A percentile compares a stretch with the other conserved stretches of the same genome.
Evolutionary conservation across 805 yeast species (phyloP).

Genomic region (Torulaspora delbrueckii): DNA sequence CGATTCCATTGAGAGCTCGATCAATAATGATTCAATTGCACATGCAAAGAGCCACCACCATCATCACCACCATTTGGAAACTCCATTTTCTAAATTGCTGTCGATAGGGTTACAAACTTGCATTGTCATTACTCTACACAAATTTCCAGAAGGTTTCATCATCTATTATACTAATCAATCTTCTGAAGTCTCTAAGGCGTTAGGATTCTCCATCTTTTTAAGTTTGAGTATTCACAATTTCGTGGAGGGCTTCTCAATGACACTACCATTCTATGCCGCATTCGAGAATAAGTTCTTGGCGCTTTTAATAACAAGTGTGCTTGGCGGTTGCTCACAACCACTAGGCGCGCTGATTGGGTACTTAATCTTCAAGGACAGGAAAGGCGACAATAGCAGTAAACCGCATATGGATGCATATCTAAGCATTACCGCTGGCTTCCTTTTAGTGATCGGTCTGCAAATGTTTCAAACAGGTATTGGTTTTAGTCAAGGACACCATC

Average conservation of each 20-base stretch:
- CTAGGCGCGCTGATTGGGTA: conserved; percentile 77
- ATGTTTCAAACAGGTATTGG: conserved; percentile 81
- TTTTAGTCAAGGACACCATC: conserved; percentile 65
- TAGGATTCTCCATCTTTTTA: conserved; percentile 77
- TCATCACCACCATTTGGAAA: conserved; percentile 76
- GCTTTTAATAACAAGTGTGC: conserved; percentile 52
- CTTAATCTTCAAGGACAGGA: conserved; percentile 41
- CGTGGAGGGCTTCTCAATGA: conserved; percentile 92
- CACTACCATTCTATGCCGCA: conserved; percentile 81
- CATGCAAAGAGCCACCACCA: conserved; percentile 28
- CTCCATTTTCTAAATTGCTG: conserved; percentile 72
- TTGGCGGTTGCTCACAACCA: conserved; percentile 87
- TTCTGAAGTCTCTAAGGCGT: conserved; percentile 31
- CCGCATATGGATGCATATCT: conserved; percentile 42
- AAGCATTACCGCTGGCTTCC: conserved; percentile 76
- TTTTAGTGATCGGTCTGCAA: conserved; percentile 73
- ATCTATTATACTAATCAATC: conserved; percentile 60
- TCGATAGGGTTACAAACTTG: conserved; percentile 90
- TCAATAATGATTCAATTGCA: neutral
- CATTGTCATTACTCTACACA: conserved; percentile 80
- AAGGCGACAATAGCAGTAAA: conserved; percentile 32
- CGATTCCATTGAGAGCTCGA: neutral
- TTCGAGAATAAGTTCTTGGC: conserved; percentile 60
- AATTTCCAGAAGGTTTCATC: conserved; percentile 92
- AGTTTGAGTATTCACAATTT: conserved; percentile 86